These are phyloP conservation scores for Plasmodium berghei DNA, from an alignment of 169 alveolate genomes.

Conservation along the genomic window DNA sequence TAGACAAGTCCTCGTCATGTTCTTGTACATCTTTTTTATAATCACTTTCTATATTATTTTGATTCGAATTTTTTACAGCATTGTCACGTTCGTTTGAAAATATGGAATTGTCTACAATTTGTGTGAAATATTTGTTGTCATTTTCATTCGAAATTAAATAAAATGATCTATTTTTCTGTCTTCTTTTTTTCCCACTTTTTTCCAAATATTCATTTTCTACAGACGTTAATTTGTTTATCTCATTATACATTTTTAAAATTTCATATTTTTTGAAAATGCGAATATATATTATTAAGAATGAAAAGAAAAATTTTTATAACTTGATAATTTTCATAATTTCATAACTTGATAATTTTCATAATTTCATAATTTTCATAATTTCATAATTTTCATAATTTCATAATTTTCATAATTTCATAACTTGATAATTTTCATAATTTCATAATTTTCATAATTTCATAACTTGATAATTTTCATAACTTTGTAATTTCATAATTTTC, in stretches of 20 bases:
- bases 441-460: not conserved
- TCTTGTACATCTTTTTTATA: not conserved
- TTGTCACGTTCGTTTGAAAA: not conserved
- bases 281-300: not conserved
- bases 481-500: too few species aligned
- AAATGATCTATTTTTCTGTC: conserved; percentile 8
- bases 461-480: not conserved
- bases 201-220: conserved; percentile 50
- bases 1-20: conserved; percentile 36
- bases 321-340: not conserved
- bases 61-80: not conserved
- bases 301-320: too few species aligned
- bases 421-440: too few species aligned
- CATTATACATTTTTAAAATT: conserved; percentile 25
- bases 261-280: not conserved
- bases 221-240: conserved; percentile 45
- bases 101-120: not conserved
- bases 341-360: not conserved
- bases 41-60: not conserved
- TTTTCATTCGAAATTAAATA: too few species aligned
- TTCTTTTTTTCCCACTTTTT: conserved; percentile 64
- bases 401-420: not conserved
- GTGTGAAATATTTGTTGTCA: not conserved
- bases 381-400: not conserved
- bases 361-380: too few species aligned